Percentiles rank a stretch among this genome's conserved stretches.
Conservation (phyloP, 768 basidiomycete genomes). For the Pisolithus orientalis region DNA sequence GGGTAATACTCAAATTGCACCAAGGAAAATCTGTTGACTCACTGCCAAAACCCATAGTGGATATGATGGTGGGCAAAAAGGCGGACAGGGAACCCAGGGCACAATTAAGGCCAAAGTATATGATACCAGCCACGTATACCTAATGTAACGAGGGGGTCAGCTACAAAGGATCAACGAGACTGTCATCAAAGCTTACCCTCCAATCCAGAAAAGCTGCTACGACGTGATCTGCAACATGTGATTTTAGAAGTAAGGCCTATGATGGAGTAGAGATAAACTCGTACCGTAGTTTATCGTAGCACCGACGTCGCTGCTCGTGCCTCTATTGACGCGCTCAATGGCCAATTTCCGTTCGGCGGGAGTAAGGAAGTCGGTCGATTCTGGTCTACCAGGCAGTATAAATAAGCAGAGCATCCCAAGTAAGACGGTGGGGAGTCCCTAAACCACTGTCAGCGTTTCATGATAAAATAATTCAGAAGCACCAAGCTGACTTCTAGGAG, state of each 20-base stretch:
- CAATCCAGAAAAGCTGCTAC: conserved; percentile 41
- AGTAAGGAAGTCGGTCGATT: conserved; percentile 29
- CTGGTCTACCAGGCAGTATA: conserved; percentile 26
- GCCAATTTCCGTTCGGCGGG: conserved; percentile 28
- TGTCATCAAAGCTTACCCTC: conserved; percentile 22
- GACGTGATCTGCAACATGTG: conserved; percentile 30
- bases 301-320: conserved; percentile 37
- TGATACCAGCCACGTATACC: conserved; percentile 42
- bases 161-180: background rate
- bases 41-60: conserved; percentile 41
- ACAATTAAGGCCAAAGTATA: conserved; percentile 44
- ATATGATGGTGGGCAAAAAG: conserved; percentile 52
- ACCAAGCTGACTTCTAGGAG: conserved; percentile 17
- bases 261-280: background rate
- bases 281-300: conserved; percentile 36
- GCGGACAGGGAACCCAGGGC: conserved; percentile 46
- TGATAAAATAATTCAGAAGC: background rate
- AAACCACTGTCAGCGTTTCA: background rate
- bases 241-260: background rate
- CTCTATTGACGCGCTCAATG: conserved; percentile 33
- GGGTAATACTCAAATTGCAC: background rate
- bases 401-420: conserved; percentile 23
- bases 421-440: conserved; percentile 53
- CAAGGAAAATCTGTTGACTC: conserved; percentile 5
- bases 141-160: conserved; percentile 9